These are phyloP conservation scores for Mycothermus thermophilus DNA, from an alignment of 495 filamentous ascomycete species.

Conservation along the genomic window DNA sequence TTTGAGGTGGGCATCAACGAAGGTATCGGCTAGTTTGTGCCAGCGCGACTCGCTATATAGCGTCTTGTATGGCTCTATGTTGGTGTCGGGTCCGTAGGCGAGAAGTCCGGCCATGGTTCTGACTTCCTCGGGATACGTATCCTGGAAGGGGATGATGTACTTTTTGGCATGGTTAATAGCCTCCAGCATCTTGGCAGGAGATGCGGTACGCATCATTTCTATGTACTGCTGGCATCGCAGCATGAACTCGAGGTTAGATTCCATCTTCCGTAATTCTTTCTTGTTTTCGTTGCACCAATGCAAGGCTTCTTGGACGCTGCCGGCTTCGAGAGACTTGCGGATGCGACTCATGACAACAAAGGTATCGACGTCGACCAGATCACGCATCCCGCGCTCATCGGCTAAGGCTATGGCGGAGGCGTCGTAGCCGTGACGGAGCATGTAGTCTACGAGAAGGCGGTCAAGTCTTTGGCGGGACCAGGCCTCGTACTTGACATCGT, in stretches of 20 bases:
- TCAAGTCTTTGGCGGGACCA: constrained; percentile 76
- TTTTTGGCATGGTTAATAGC: constrained; percentile 72
- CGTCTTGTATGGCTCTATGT: constrained; percentile 26
- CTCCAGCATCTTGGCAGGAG: constrained; percentile 48
- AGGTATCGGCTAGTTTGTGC: constrained; percentile 63
- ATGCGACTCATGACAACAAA: constrained; percentile 75
- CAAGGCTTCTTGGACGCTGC: constrained; percentile 65
- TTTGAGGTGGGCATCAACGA: constrained; percentile 72
- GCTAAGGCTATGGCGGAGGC: constrained; percentile 65
- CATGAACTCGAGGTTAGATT: constrained; percentile 84
- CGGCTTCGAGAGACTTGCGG: constrained; percentile 50
- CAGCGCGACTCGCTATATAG: constrained; percentile 63
- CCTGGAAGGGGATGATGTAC: constrained; percentile 52
- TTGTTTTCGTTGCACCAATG: constrained; percentile 90
- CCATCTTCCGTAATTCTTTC: constrained; percentile 68
- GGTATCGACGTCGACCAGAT: constrained; percentile 77
- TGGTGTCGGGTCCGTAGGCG: constrained; percentile 51
- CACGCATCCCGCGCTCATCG: constrained; percentile 46
- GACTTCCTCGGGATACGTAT: constrained; percentile 55
- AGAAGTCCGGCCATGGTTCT: constrained; percentile 66
- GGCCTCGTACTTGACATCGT: constrained; percentile 84
- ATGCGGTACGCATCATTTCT: constrained; percentile 60
- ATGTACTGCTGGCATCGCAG: constrained; percentile 93
- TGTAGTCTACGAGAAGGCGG: constrained; percentile 76
- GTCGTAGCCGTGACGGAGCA: constrained; percentile 69